Evolutionary conservation across 1,139 yeast genomes (phyloP).

Genomic region (Cylindricascospora bacillispora): DNA sequence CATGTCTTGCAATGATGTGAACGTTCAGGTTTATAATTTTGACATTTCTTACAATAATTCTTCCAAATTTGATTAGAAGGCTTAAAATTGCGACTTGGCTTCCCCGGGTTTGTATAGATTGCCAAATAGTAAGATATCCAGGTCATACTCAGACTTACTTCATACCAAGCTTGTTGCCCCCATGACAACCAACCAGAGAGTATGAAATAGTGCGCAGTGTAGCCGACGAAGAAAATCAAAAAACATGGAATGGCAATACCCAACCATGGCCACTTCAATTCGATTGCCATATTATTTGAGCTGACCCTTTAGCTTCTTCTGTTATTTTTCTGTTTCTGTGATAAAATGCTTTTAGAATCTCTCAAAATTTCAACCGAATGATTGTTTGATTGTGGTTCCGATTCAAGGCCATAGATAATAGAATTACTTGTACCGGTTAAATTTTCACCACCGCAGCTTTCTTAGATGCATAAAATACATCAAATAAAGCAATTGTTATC

Average conservation of each 20-base stretch:
- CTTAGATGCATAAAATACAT: too few species aligned
- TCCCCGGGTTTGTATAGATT: conserved; percentile 44
- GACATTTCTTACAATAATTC: conserved; percentile 56
- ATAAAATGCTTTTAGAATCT: too few species aligned
- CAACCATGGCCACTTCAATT: conserved; percentile 44
- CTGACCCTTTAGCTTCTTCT: not conserved
- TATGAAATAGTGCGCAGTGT: conserved; percentile 50
- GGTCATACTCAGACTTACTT: conserved; percentile 39
- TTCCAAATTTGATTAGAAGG: conserved; percentile 36
- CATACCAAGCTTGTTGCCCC: conserved; percentile 35
- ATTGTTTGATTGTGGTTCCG: too few species aligned
- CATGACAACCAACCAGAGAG: conserved; percentile 33
- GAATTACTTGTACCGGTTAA: too few species aligned
- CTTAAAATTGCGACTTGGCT: conserved; percentile 34
- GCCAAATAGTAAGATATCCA: conserved; percentile 67
- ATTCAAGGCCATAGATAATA: too few species aligned
- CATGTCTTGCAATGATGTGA: conserved; percentile 68
- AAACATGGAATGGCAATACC: conserved; percentile 57
- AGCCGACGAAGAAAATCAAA: conserved; percentile 50
- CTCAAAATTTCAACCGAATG: too few species aligned
- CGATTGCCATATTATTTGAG: conserved; percentile 23
- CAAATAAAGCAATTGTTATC: too few species aligned
- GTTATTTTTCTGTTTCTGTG: too few species aligned
- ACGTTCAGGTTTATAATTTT: conserved; percentile 57
- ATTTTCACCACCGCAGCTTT: too few species aligned